Percentiles rank a stretch among this genome's conserved stretches.
Conservation (phyloP, 2,329 filamentous ascomycete genomes). For the Simplicillium sp. region DNA sequence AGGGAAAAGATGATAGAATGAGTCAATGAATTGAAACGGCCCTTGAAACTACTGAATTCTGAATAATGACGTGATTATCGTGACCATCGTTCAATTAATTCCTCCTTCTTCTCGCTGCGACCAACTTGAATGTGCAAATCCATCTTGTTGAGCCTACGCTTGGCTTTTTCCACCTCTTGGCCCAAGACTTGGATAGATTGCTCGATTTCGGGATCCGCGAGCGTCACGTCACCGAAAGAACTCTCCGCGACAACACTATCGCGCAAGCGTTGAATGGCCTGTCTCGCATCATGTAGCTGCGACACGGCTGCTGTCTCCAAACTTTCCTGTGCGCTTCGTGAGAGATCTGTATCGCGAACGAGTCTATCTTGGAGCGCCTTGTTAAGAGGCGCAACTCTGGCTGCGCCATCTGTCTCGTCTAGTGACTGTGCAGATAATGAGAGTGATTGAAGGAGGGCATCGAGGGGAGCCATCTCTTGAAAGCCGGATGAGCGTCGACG, state of each 20-base stretch:
- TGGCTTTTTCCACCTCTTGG: constrained; percentile 32
- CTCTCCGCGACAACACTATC: constrained; percentile 46
- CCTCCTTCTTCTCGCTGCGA: constrained; percentile 37
- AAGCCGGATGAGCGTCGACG: constrained; percentile 26
- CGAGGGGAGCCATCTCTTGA: constrained; percentile 28
- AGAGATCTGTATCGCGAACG: constrained; percentile 33
- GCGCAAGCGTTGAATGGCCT: constrained; percentile 37
- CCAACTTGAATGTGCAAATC: constrained; percentile 24
- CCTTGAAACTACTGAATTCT: no score
- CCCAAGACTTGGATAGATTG: constrained; percentile 35
- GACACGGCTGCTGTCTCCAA: constrained; percentile 34
- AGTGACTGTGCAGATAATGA: constrained; percentile 29
- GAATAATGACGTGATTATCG: no score
- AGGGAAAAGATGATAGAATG: no score
- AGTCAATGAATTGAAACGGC: no score
- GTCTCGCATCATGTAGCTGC: constrained; percentile 35
- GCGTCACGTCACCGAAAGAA: constrained; percentile 33
- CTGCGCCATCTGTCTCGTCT: constrained; percentile 15
- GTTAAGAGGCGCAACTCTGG: constrained; percentile 20
- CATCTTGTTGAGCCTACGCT: constrained; percentile 25
- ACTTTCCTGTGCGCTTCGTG: constrained; percentile 34
- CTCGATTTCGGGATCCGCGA: constrained; percentile 45
- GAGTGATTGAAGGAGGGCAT: constrained; percentile 38
- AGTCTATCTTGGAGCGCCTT: constrained; percentile 28
- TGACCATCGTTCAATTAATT: constrained; percentile 29